Conservation (phyloP, 257 asterid species). For the Nicotiana knightiana region DNA sequence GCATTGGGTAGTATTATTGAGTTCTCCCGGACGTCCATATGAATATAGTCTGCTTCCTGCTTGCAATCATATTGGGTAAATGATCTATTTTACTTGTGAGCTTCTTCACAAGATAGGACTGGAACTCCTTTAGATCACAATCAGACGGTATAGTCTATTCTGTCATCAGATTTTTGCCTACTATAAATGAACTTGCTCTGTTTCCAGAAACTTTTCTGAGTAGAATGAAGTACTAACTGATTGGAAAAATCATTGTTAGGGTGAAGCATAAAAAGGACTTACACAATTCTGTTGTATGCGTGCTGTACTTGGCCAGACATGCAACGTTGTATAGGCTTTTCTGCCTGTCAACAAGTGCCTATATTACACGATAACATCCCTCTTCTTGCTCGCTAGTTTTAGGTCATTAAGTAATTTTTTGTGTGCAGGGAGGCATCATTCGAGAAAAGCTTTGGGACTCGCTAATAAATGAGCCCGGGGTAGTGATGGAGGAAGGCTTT, state of each 20-base stretch:
- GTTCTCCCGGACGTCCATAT: not conserved
- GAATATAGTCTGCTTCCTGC: not conserved
- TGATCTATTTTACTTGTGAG: not conserved
- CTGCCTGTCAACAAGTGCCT: not conserved
- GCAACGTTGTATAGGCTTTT: not conserved
- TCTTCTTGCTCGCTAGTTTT: not conserved
- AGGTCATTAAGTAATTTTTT: not conserved
- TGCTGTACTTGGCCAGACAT: not conserved
- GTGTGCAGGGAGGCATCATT: conserved; percentile 68
- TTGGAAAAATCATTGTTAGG: not conserved
- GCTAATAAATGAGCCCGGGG: conserved; percentile 53
- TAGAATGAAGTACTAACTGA: not conserved
- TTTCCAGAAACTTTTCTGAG: not conserved
- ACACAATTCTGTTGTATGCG: not conserved
- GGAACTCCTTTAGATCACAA: not conserved
- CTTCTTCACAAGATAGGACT: not conserved
- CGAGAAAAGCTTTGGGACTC: conserved; percentile 89
- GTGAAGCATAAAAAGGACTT: not conserved
- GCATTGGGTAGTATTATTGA: conserved; percentile 62
- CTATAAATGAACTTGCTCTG: not conserved
- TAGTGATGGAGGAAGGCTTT: conserved; percentile 85
- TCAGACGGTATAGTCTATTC: not conserved
- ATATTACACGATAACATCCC: not conserved
- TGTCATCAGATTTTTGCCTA: not conserved
- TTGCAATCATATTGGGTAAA: not conserved